phyloP scores from a whole-genome alignment of 176 grass and related monocot species.

The Phoenix roebelenii region DNA sequence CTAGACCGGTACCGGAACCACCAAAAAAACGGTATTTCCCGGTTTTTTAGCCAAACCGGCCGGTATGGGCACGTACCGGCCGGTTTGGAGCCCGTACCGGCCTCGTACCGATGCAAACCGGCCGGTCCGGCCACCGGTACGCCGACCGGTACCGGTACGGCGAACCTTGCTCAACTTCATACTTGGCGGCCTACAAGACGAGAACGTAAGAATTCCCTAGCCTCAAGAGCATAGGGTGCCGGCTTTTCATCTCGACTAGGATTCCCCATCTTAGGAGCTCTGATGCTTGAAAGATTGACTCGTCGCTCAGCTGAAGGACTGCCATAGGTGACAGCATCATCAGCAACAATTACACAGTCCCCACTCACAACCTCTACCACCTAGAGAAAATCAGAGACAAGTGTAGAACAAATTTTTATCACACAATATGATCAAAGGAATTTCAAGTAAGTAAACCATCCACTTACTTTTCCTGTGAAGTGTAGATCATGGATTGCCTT shows the following conservation, averaged over 20 bases:
- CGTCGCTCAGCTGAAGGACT: constrained; percentile 74
- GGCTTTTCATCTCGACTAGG: constrained; percentile 62
- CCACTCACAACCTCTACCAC: constrained; percentile 97
- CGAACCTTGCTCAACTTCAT: constrained; percentile 12
- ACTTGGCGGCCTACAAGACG: constrained; percentile 90
- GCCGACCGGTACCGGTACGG: too few relatives aligned
- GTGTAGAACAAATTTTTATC: not conserved
- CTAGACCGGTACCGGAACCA: too few relatives aligned
- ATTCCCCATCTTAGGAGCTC: constrained; percentile 78
- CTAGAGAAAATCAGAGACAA: constrained; percentile 22
- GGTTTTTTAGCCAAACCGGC: too few relatives aligned
- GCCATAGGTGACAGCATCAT: constrained; percentile 64
- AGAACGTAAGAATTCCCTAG: constrained; percentile 81
- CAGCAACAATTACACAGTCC: constrained; percentile 87
- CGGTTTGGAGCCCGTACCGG: too few relatives aligned
- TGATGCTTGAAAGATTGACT: constrained; percentile 88
- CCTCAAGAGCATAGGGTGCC: constrained; percentile 63
- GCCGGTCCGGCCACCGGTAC: too few relatives aligned
- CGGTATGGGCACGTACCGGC: too few relatives aligned
- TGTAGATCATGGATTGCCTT: constrained; percentile 88
- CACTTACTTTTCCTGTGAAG: constrained; percentile 74
- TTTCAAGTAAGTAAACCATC: too few relatives aligned
- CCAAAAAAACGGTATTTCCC: too few relatives aligned
- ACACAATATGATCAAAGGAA: not conserved
- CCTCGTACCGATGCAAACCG: too few relatives aligned